Conservation (phyloP, 129 eudicot species). For the Escallonia rubra region DNA sequence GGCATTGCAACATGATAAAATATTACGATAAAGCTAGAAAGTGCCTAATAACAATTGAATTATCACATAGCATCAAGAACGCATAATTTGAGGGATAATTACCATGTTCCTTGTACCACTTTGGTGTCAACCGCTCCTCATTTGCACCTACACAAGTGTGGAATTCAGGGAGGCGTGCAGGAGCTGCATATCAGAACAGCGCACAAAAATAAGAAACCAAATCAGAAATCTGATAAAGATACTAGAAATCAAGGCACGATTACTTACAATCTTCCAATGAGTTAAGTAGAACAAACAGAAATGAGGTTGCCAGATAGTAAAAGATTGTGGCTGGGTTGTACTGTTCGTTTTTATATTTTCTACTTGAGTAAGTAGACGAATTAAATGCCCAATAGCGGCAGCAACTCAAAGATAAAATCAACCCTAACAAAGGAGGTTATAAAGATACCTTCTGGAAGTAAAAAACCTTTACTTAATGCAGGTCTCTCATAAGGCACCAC, state of each 20-base stretch:
- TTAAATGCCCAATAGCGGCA: too few species aligned
- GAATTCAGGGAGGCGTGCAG: constrained; percentile 90
- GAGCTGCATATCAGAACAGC: constrained; percentile 39
- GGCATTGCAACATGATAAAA: too few species aligned
- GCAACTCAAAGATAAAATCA: background rate
- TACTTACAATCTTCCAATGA: background rate
- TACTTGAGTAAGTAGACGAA: too few species aligned
- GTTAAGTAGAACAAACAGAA: too few species aligned
- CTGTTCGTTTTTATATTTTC: too few species aligned
- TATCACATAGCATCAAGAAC: background rate
- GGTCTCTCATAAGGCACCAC: constrained; percentile 98
- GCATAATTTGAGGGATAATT: constrained; percentile 12
- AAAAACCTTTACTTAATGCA: constrained; percentile 96
- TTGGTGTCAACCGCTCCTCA: constrained; percentile 85
- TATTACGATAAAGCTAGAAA: too few species aligned
- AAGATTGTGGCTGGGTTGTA: too few species aligned
- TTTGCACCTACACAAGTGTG: constrained; percentile 88
- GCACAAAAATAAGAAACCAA: background rate
- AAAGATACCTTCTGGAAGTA: constrained; percentile 90
- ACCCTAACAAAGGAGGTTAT: background rate
- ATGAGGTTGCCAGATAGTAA: too few species aligned
- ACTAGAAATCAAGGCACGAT: background rate
- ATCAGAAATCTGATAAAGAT: background rate
- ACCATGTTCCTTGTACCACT: constrained; percentile 98
- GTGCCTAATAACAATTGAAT: too few species aligned